Conservation (phyloP, 2,329 filamentous ascomycete species). For the Ceratocystis destructans region DNA sequence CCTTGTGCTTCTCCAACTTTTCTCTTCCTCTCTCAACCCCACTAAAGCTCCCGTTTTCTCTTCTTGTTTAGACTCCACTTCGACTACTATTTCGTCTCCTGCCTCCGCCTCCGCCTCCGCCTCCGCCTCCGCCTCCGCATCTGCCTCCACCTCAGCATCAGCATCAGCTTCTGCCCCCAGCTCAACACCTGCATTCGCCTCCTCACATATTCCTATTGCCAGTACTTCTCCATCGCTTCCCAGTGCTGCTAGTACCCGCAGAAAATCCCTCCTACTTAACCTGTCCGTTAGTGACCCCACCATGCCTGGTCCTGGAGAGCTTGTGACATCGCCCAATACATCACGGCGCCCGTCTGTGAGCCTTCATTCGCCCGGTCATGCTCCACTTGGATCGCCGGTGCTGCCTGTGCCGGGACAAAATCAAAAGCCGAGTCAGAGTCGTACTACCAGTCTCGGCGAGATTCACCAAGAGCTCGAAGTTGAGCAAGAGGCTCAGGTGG, state of each 20-base stretch:
- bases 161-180: constrained; percentile 15
- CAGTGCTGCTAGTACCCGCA: constrained; percentile 31
- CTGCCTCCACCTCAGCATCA: not conserved
- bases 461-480: constrained; percentile 67
- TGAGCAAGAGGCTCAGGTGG: constrained; percentile 66
- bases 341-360: constrained; percentile 21
- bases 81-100: constrained; percentile 4
- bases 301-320: constrained; percentile 54
- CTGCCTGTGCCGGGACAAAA: constrained; percentile 26
- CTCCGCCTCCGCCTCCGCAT: constrained; percentile 9
- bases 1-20: not conserved
- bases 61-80: not conserved
- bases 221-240: not conserved
- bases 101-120: not conserved
- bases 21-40: not conserved
- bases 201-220: not conserved
- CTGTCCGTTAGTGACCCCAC: constrained; percentile 58
- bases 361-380: constrained; percentile 5
- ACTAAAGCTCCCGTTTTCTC: not conserved
- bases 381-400: not conserved
- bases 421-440: constrained; percentile 44
- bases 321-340: constrained; percentile 33
- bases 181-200: constrained; percentile 16
- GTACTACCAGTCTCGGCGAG: constrained; percentile 59
- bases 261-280: constrained; percentile 58